These are phyloP conservation scores for Diaporthe australafricana DNA, from an alignment of 2,329 filamentous ascomycete genomes.

Conservation along the genomic window DNA sequence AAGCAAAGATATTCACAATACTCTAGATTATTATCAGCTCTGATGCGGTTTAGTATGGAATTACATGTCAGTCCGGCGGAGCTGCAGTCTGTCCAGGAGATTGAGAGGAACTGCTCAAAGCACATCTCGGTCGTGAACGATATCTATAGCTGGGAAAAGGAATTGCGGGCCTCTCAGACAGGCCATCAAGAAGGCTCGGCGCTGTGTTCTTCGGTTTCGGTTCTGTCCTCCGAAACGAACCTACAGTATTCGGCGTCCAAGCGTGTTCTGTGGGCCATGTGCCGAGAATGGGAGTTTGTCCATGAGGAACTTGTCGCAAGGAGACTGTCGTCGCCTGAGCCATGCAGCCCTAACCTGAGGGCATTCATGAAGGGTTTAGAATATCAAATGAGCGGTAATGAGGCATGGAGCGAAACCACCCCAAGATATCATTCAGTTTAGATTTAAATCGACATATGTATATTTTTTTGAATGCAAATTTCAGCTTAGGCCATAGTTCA, in stretches of 20 bases:
- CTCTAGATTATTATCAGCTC: conserved; percentile 46
- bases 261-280: conserved; percentile 35
- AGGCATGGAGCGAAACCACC: conserved; percentile 45
- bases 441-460: no score
- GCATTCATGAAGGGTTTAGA: conserved; percentile 49
- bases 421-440: conserved; percentile 43
- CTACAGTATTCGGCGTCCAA: conserved; percentile 38
- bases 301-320: conserved; percentile 38
- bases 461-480: no score
- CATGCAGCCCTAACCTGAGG: conserved; percentile 26
- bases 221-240: conserved; percentile 43
- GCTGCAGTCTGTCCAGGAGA: conserved; percentile 37
- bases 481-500: no score
- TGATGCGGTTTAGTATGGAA: conserved; percentile 52
- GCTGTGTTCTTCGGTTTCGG: conserved; percentile 47
- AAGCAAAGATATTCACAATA: background rate
- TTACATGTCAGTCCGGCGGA: conserved; percentile 46
- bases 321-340: background rate
- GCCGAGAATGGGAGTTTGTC: conserved; percentile 37
- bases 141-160: conserved; percentile 55
- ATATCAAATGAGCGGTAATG: conserved; percentile 45
- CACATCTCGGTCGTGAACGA: conserved; percentile 56
- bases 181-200: conserved; percentile 41
- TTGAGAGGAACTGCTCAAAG: conserved; percentile 51
- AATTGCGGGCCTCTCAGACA: conserved; percentile 40